Conservation (phyloP, 2,329 filamentous ascomycete genomes). For the Calonectria pteridis region DNA sequence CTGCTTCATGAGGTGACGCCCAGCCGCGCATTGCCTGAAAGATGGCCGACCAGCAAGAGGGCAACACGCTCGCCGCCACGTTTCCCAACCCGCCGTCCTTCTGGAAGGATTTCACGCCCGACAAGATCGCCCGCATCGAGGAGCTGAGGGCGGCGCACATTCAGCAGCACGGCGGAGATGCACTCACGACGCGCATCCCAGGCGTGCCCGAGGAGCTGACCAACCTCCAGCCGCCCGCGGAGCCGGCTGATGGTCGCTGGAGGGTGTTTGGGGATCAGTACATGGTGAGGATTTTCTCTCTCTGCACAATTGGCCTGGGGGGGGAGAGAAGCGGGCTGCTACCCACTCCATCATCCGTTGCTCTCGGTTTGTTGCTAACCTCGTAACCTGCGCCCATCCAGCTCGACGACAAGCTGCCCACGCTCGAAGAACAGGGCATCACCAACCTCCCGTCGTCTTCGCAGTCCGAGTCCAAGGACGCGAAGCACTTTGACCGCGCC, state of each 20-base stretch:
- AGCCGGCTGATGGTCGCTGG: conserved; percentile 79
- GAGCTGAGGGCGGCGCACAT: conserved; percentile 57
- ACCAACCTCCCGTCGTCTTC: conserved; percentile 69
- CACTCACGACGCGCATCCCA: conserved; percentile 50
- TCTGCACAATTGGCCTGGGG: background rate
- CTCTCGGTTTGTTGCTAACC: conserved; percentile 1
- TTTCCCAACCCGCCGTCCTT: conserved; percentile 92
- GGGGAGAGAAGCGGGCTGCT: no score
- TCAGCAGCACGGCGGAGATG: conserved; percentile 45
- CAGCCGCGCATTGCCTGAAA: conserved; percentile 28
- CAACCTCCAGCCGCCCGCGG: conserved; percentile 84
- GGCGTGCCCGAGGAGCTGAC: conserved; percentile 78
- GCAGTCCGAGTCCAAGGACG: conserved; percentile 58
- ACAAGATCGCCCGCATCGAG: conserved; percentile 73
- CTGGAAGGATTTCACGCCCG: conserved; percentile 87
- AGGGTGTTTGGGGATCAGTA: conserved; percentile 79
- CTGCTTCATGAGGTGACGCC: conserved; percentile 30
- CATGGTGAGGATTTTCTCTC: conserved; percentile 54
- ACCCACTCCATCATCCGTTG: background rate
- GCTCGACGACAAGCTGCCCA: conserved; percentile 72
- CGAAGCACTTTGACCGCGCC: conserved; percentile 71
- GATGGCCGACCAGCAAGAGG: conserved; percentile 71
- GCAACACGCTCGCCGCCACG: conserved; percentile 68
- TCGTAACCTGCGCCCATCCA: conserved; percentile 38
- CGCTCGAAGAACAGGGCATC: conserved; percentile 78